Conservation (phyloP, 2,329 filamentous ascomycete genomes). For the Sporothrix dimorphospora region DNA sequence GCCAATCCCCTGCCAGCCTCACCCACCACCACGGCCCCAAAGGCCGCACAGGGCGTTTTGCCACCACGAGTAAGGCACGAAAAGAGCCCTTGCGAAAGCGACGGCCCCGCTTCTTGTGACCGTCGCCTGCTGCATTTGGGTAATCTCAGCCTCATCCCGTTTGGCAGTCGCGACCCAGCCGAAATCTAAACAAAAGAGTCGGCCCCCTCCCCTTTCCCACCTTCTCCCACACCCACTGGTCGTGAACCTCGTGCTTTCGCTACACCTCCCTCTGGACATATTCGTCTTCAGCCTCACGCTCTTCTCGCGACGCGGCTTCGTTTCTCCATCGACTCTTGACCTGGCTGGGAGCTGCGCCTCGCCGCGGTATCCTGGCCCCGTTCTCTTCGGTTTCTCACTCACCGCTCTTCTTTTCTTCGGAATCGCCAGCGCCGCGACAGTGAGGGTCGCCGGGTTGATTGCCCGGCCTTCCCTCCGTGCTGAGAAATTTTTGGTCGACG, state of each 20-base stretch:
- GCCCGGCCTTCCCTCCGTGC: neutral
- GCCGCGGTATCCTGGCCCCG: neutral
- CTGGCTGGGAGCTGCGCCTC: neutral
- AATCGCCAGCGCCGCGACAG: neutral
- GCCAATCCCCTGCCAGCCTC: slow-evolving; percentile 8
- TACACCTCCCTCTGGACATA: neutral
- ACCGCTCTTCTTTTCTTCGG: neutral
- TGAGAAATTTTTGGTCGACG: neutral
- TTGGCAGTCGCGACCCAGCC: neutral
- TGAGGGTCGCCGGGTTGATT: neutral
- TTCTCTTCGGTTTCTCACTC: neutral
- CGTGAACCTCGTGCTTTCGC: neutral
- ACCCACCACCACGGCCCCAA: neutral
- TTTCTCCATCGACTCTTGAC: neutral
- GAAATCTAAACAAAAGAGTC: slow-evolving; percentile 15
- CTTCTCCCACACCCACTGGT: neutral
- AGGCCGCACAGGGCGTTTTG: slow-evolving; percentile 10
- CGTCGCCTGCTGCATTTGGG: neutral
- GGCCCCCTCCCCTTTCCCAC: neutral
- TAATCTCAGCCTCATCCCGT: slow-evolving; percentile 11
- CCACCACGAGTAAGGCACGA: slow-evolving; percentile 3
- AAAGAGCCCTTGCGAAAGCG: neutral
- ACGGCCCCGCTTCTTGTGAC: slow-evolving; percentile 4
- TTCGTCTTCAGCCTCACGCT: neutral
- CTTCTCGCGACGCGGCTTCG: neutral